Base-by-base conservation (phyloP, 108 stramenopile species). In the Cyclotella sp. region DNA sequence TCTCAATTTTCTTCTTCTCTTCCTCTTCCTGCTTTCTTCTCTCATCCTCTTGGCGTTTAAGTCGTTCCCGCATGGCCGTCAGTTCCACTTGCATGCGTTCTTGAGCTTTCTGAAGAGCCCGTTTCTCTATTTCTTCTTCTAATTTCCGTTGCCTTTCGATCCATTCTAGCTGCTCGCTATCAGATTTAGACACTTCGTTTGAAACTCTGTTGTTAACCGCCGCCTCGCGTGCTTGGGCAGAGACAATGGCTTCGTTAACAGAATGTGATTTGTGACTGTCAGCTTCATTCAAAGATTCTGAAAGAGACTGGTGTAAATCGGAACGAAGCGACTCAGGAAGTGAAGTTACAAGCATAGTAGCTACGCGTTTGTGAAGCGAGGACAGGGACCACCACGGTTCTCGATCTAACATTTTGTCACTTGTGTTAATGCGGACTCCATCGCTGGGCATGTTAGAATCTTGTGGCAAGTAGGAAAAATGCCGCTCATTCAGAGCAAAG, bases 381-480 rank as follows among this genome's bases (percentile, higher is more conserved):
- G 72, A 73, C 6, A 73, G 62, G 15, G 63, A 52, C 72, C 72
- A 73, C 72, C 72, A 73, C n/a, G 72, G 72, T 19, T 72, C 71
- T 24, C 60, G 22, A 42, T 65, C 43, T 14, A 44, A 11, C 0
- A 9, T 63, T 1, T 63, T 63, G 34, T 34, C 34, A 34, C 34
- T 34, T 34, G 34, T 34, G 34, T 34, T 34, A 34, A 34, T 34
- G 34, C 34, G 34, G 34, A n/a, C n/a, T 49, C 1, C 47, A 9
- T 3, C n/a, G 47, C 6, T 9, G 15, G 3, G 15, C 18, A 3
- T n/a, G 15, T 9, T 49, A 3, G 47, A n/a, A 9, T 49, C 47
- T 3, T 49, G 47, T n/a, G 47, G 47, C 47, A n/a, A 49, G 47
- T 49, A 7, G 9, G 47, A 49, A 49, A 49, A 49, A n/a, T 49